A percentile compares a stretch with the other conserved stretches of the same genome.
These are phyloP conservation scores for barley (Hordeum vulgare) DNA, from an alignment of 176 grass and related monocot genomes.

Conservation along the genomic window DNA sequence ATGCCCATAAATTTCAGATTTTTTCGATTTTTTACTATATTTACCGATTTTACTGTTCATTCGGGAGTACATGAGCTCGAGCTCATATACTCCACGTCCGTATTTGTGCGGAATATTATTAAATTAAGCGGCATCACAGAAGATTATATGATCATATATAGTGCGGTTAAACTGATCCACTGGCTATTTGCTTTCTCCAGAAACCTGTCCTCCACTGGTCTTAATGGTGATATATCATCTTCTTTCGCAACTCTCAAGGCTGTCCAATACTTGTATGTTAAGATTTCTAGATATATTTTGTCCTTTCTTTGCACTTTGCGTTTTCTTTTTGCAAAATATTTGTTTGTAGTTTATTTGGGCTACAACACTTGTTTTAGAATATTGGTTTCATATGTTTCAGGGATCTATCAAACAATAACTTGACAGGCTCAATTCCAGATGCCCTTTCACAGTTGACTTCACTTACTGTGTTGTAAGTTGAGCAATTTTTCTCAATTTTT, in stretches of 20 bases:
- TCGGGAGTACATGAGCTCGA: no score
- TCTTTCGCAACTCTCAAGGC: slow-evolving; percentile 32
- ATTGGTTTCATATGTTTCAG: slow-evolving; percentile 23
- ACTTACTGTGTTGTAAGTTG: slow-evolving; percentile 47
- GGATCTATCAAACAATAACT: slow-evolving; percentile 62
- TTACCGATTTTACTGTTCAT: no score
- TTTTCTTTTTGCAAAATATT: no score
- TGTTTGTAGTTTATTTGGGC: background rate
- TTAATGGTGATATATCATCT: slow-evolving; percentile 35
- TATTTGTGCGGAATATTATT: no score
- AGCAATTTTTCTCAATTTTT: background rate
- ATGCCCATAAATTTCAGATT: no score
- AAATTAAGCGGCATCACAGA: no score
- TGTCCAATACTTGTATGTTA: slow-evolving; percentile 37
- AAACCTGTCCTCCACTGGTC: slow-evolving; percentile 37
- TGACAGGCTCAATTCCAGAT: slow-evolving; percentile 55
- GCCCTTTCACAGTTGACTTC: slow-evolving; percentile 25
- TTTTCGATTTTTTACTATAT: no score
- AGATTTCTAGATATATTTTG: background rate
- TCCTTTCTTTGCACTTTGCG: no score
- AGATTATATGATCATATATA: background rate
- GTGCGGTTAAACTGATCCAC: background rate
- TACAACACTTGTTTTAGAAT: background rate
- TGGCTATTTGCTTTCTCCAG: slow-evolving; percentile 5
- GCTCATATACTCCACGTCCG: no score